Evolutionary conservation across 2,329 filamentous ascomycete genomes (phyloP).

Genomic region (Biscogniauxia mediterranea): DNA sequence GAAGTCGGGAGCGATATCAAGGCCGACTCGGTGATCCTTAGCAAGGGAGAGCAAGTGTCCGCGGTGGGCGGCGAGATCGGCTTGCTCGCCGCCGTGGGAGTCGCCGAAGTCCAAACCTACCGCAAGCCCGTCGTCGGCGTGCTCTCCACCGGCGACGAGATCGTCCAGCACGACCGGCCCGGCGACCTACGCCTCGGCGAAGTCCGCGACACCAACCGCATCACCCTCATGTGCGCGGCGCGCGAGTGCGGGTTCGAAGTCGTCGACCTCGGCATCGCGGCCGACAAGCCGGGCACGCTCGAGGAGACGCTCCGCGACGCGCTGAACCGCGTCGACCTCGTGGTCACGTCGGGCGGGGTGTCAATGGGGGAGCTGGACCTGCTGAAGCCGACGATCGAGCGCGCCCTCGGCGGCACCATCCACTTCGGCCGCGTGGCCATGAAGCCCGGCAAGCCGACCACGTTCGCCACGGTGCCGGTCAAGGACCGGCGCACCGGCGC

Average conservation of each 20-base stretch:
- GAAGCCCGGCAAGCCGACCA: constrained; percentile 98
- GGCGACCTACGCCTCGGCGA: constrained; percentile 71
- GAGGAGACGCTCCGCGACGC: constrained; percentile 76
- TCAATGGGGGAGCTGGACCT: constrained; percentile 98
- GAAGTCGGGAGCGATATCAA: constrained; percentile 87
- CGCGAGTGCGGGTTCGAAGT: constrained; percentile 72
- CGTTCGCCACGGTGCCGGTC: constrained; percentile 82
- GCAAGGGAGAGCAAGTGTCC: constrained; percentile 78
- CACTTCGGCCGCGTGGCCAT: constrained; percentile 95
- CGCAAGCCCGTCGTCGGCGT: constrained; percentile 78
- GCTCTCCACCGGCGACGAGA: constrained; percentile 91
- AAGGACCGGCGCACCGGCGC: constrained; percentile 55
- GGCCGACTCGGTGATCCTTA: constrained; percentile 66
- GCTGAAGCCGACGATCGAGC: constrained; percentile 93
- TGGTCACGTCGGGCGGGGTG: constrained; percentile 91
- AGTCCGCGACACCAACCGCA: constrained; percentile 90
- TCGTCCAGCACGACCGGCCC: constrained; percentile 69
- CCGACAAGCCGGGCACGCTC: constrained; percentile 68
- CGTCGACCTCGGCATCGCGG: constrained; percentile 82
- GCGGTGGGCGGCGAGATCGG: constrained; percentile 89
- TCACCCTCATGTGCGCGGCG: constrained; percentile 78
- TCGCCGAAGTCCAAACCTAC: constrained; percentile 68
- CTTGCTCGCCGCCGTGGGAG: constrained; percentile 81
- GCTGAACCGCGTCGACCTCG: constrained; percentile 71
- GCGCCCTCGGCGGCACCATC: constrained; percentile 83